A percentile compares a stretch with the other conserved stretches of the same genome.
These are phyloP conservation scores for Spathaspora passalidarum DNA, from an alignment of 805 yeast species.

Conservation along the genomic window DNA sequence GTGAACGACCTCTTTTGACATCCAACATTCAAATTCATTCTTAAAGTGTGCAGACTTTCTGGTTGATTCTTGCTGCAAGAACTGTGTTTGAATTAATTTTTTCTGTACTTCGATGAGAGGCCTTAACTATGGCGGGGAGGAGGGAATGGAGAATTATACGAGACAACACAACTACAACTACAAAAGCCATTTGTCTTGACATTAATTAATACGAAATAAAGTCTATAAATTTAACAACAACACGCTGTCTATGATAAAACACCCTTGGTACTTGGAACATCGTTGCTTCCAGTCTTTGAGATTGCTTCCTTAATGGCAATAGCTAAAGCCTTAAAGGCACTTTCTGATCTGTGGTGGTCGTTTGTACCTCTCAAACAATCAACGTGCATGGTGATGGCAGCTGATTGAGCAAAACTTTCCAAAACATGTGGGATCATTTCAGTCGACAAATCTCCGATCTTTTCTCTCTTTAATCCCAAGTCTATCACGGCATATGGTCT, in stretches of 20 bases:
- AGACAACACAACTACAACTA: too few relatives aligned
- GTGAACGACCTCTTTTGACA: neutral
- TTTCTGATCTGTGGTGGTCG: slow-evolving; percentile 95
- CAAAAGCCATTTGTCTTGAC: too few relatives aligned
- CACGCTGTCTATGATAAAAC: slow-evolving; percentile 66
- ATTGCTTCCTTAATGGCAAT: slow-evolving; percentile 86
- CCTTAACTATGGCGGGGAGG: too few relatives aligned
- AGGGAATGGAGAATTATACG: too few relatives aligned
- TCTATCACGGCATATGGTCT: slow-evolving; percentile 91
- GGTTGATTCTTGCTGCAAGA: neutral
- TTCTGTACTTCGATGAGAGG: neutral
- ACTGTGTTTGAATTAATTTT: neutral
- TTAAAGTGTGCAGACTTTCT: neutral
- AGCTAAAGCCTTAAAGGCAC: slow-evolving; percentile 95
- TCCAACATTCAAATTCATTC: neutral
- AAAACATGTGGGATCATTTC: slow-evolving; percentile 99
- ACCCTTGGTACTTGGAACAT: slow-evolving; percentile 95
- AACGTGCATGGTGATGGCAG: slow-evolving; percentile 87
- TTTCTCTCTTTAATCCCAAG: slow-evolving; percentile 86
- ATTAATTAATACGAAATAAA: neutral
- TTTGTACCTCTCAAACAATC: slow-evolving; percentile 91
- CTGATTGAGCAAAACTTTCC: slow-evolving; percentile 91
- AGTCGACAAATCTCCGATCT: slow-evolving; percentile 84
- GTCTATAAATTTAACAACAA: neutral
- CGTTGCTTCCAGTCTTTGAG: slow-evolving; percentile 78